These are phyloP conservation scores for Neckera pumila DNA, from an alignment of 225 moss, liverwort and hornwort genomes.

Conservation along the genomic window DNA sequence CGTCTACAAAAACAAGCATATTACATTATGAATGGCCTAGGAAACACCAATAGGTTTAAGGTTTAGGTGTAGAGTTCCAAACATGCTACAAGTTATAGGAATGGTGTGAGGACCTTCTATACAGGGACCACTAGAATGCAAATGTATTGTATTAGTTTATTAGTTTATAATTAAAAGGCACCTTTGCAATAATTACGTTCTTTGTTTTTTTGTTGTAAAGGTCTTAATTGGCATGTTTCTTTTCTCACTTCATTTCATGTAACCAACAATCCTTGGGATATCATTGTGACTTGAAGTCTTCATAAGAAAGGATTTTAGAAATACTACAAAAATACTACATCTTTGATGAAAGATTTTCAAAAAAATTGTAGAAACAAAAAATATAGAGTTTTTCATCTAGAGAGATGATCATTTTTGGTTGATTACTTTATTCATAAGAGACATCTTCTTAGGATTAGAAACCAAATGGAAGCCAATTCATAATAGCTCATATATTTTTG, in stretches of 20 bases:
- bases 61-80: neutral
- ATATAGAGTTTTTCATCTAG: no score
- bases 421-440: neutral
- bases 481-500: neutral
- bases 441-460: neutral
- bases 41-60: no score
- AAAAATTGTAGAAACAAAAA: neutral
- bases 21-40: accelerated
- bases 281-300: no score
- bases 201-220: neutral
- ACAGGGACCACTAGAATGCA: neutral
- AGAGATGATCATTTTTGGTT: neutral
- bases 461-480: neutral
- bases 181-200: neutral
- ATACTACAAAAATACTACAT: neutral
- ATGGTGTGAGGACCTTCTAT: neutral
- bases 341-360: neutral
- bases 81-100: neutral
- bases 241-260: neutral
- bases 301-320: neutral
- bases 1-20: neutral
- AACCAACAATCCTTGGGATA: neutral
- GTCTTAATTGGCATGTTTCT: neutral
- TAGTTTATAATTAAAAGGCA: neutral
- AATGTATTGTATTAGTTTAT: neutral